Evolutionary conservation across 2,329 filamentous ascomycete species (phyloP).

Genomic region (Claviceps maximensis): DNA sequence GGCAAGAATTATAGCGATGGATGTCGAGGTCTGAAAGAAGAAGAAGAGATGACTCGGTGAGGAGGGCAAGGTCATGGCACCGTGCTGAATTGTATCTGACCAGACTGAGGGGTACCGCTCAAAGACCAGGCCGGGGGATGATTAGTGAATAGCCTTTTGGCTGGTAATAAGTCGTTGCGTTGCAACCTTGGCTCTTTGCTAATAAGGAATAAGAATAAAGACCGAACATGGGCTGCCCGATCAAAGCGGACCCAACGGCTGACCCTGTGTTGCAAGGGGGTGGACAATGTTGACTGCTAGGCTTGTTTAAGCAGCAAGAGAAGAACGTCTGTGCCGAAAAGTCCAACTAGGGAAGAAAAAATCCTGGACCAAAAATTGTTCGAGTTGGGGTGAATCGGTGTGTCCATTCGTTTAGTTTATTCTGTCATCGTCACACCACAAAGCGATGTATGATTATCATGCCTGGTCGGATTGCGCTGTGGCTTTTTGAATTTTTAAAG

Average conservation of each 20-base stretch:
- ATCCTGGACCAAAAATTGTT: background rate
- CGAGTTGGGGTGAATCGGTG: background rate
- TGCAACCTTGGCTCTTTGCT: constrained; percentile 5
- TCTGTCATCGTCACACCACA: background rate
- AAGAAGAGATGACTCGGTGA: constrained; percentile 29
- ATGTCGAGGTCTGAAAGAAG: constrained; percentile 22
- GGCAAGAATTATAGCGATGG: constrained; percentile 13
- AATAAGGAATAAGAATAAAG: constrained; percentile 3
- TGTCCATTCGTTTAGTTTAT: background rate
- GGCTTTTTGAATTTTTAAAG: background rate
- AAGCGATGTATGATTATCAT: background rate
- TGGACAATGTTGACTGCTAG: background rate
- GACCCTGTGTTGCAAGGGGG: constrained; percentile 4
- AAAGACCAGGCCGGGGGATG: background rate
- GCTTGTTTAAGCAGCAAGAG: background rate
- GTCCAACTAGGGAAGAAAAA: background rate
- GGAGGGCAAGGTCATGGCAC: constrained; percentile 21
- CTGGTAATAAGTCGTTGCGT: constrained; percentile 11
- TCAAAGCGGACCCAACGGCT: constrained; percentile 5
- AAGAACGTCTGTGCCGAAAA: background rate
- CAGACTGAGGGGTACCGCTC: constrained; percentile 26
- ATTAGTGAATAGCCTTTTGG: background rate
- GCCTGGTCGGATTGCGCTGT: background rate
- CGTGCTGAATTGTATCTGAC: constrained; percentile 29
- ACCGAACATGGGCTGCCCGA: constrained; percentile 10